phyloP scores from a whole-genome alignment of 1,284 basidiomycete genomes.

The Cryptococcus neoformans region DNA sequence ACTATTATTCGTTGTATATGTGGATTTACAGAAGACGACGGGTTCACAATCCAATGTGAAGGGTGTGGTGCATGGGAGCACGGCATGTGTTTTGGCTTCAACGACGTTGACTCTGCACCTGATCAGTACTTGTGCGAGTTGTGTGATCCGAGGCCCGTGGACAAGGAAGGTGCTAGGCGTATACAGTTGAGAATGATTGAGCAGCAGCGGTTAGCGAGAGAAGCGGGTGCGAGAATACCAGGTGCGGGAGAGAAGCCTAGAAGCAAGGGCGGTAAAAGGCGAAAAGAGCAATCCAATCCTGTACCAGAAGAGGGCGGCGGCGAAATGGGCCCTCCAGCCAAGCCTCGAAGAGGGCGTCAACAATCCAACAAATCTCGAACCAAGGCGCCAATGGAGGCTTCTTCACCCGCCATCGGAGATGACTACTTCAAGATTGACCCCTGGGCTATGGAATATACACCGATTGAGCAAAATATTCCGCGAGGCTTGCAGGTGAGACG shows the following conservation, averaged over 20 bases:
- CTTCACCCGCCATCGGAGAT: constrained; percentile 22
- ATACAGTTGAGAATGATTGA: constrained; percentile 12
- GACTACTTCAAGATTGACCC: constrained; percentile 38
- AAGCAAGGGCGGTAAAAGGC: background rate
- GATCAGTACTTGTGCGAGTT: constrained; percentile 54
- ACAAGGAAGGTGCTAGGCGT: constrained; percentile 22
- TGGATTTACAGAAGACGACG: constrained; percentile 65
- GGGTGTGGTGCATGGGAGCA: constrained; percentile 87
- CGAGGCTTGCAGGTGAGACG: constrained; percentile 28
- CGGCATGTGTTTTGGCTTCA: constrained; percentile 77
- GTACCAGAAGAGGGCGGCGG: background rate
- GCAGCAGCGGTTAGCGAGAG: background rate
- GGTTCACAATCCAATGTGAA: constrained; percentile 91
- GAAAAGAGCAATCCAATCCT: background rate
- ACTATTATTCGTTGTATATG: constrained; percentile 50
- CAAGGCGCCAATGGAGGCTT: background rate
- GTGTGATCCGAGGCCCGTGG: constrained; percentile 39
- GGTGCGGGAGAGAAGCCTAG: background rate
- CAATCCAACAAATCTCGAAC: background rate
- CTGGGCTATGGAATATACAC: constrained; percentile 48
- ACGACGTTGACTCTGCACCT: constrained; percentile 63
- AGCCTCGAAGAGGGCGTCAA: background rate
- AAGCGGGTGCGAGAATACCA: constrained; percentile 11
- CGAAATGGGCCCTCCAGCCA: background rate
- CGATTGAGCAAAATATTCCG: constrained; percentile 41